phyloP scores from a whole-genome alignment of 179 eudicot genomes.

The Beta macrorhiza region DNA sequence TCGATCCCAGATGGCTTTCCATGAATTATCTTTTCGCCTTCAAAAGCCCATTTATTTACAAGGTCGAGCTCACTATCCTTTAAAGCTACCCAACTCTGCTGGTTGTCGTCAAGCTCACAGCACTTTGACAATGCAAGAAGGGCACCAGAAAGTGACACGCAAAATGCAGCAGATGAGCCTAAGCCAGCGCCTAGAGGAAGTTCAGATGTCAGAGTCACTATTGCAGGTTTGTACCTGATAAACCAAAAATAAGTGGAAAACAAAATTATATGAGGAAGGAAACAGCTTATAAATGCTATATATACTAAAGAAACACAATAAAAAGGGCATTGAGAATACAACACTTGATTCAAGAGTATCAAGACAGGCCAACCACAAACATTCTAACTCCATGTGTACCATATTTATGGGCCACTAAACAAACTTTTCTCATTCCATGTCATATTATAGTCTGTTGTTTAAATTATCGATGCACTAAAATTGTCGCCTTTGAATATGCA shows the following conservation, averaged over 20 bases:
- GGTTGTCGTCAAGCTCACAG: slow-evolving; percentile 48
- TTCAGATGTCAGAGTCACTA: slow-evolving; percentile 67
- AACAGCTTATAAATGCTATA: background rate
- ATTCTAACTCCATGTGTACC: background rate
- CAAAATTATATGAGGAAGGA: slow-evolving; percentile 1
- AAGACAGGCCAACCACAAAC: background rate
- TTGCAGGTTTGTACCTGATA: slow-evolving; percentile 73
- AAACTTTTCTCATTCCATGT: no score
- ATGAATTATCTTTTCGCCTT: slow-evolving; percentile 94
- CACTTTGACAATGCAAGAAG: slow-evolving; percentile 63
- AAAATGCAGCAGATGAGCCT: slow-evolving; percentile 95
- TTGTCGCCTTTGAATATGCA: no score
- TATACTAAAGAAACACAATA: background rate
- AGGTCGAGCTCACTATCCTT: slow-evolving; percentile 68
- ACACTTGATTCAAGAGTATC: background rate
- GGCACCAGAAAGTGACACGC: slow-evolving; percentile 86
- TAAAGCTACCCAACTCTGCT: slow-evolving; percentile 58
- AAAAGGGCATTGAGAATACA: background rate
- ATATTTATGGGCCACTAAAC: no score
- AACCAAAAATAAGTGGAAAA: slow-evolving; percentile 22
- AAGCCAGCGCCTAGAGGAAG: slow-evolving; percentile 89
- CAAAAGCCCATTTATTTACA: slow-evolving; percentile 92
- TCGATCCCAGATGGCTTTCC: slow-evolving; percentile 98
- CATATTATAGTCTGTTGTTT: no score
- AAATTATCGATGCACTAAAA: no score